Evolutionary conservation across 73 alveolate genomes (phyloP), one percentile per base, ranked within the genome.

Genomic region (Paramecium sonneborni): DNA sequence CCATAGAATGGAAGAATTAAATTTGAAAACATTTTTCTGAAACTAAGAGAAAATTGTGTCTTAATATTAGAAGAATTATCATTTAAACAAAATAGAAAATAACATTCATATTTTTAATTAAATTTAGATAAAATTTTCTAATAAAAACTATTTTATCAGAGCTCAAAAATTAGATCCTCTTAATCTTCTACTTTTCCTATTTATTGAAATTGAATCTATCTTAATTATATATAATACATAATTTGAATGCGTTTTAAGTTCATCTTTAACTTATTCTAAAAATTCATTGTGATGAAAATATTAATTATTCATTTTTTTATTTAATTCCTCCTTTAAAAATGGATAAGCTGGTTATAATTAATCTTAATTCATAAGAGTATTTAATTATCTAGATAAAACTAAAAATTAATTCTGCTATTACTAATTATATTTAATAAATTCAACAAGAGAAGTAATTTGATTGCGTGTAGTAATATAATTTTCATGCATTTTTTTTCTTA

Each of bases 11-110:
- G 92, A 21, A 44, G 26, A 9, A 48, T 85, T 56, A 24, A 85
- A 26, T 52, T 85, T 56, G 62, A 85, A 56, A 57, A 85, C 30
- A 85, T 85, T 1, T 46, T 56, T 21, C 20, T 85, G 85, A 52
- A 38, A 18, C 57, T 56, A 12, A 85, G 92, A 85, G 62, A 85
- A 32, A 62, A 72, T 14, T 26, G n/a, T 5, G 88, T 20, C 68
- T 46, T 57, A 28, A 86, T 86, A 14, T 38, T 92, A 6, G 90
- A 92, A 18, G 20, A 28, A 21, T 38, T 92, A 14, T 20, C 46
- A 14, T 68, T 92, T n/a, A n/a, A n/a, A n/a, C n/a, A n/a, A n/a
- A n/a, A n/a, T n/a, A n/a, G n/a, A n/a, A n/a, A n/a, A n/a, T n/a
- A n/a, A n/a, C n/a, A n/a, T 18, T 52, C 1, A 9, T 44, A 44